Conservation (phyloP, 805 yeast genomes). For the Kuraishia floccosa region DNA sequence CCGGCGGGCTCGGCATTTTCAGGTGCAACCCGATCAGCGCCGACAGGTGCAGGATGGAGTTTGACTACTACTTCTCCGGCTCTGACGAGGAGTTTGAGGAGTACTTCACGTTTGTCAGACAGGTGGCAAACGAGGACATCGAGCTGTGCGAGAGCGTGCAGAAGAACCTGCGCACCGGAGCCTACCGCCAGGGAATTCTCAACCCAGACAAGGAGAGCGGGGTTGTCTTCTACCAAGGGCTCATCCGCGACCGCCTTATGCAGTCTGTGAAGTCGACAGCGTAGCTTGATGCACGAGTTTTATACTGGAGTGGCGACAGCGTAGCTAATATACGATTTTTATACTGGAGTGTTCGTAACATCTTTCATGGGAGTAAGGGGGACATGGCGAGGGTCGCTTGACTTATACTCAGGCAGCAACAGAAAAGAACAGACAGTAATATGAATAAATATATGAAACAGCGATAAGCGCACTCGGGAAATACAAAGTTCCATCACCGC, state of each 20-base stretch:
- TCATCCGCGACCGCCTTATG: constrained; percentile 13
- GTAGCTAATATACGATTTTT: too few species aligned
- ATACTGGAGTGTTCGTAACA: too few species aligned
- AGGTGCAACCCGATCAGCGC: constrained; percentile 16
- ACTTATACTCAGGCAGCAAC: too few species aligned
- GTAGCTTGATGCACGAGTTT: too few species aligned
- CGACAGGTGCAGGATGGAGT: constrained; percentile 15
- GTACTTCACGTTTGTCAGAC: constrained; percentile 17
- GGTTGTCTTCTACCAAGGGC: constrained; percentile 13
- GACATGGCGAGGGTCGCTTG: too few species aligned
- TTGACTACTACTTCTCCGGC: constrained; percentile 16
- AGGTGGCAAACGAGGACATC: constrained; percentile 18
- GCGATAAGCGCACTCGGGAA: too few species aligned
- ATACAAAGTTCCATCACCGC: too few species aligned
- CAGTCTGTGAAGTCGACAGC: too few species aligned
- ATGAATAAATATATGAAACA: too few species aligned
- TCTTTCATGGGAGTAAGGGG: too few species aligned
- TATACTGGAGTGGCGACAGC: too few species aligned
- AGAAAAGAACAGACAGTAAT: too few species aligned
- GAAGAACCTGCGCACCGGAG: constrained; percentile 11
- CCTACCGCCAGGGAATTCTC: constrained; percentile 13
- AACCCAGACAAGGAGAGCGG: constrained; percentile 17
- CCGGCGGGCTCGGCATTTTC: constrained; percentile 18
- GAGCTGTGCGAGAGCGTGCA: constrained; percentile 18
- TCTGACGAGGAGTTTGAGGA: constrained; percentile 14